Evolutionary conservation across 139 green algal genomes (phyloP).

Genomic region (Medakamo hakoo): DNA sequence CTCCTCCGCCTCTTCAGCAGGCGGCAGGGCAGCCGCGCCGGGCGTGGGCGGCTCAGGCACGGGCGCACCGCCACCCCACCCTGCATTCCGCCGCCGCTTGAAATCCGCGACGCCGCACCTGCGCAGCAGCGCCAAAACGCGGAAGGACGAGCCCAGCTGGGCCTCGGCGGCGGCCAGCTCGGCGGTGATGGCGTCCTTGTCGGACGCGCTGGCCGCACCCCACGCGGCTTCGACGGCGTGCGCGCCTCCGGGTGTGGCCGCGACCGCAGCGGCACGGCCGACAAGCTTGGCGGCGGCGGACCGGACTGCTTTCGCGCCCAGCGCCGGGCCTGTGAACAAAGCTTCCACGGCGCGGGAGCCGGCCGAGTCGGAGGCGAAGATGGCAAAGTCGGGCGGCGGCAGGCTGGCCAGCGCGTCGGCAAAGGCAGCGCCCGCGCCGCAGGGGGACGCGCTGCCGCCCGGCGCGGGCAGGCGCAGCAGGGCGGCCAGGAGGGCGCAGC

Average conservation of each 20-base stretch:
- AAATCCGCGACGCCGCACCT: constrained; percentile 18
- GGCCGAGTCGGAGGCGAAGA: constrained; percentile 24
- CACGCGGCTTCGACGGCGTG: constrained; percentile 32
- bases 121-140: constrained; percentile 15
- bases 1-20: not conserved
- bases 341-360: constrained; percentile 50
- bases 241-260: constrained; percentile 7
- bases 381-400: constrained; percentile 8
- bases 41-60: too few species aligned
- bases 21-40: too few species aligned
- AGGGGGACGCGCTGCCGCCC: too few species aligned
- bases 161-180: constrained; percentile 27
- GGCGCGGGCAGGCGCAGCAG: constrained; percentile 22
- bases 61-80: constrained; percentile 5
- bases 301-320: constrained; percentile 21
- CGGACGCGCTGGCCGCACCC: constrained; percentile 7
- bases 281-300: constrained; percentile 25
- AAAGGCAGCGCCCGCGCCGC: too few species aligned
- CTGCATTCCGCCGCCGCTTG: constrained; percentile 11
- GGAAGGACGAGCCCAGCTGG: constrained; percentile 6
- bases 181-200: constrained; percentile 26
- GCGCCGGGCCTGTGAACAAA: constrained; percentile 18
- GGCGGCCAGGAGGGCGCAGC: constrained; percentile 30
- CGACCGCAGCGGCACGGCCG: constrained; percentile 20
- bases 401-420: constrained; percentile 22